These are phyloP conservation scores for Cyclostephanos tholiformis DNA, from an alignment of 108 stramenopile species.

Conservation along the genomic window DNA sequence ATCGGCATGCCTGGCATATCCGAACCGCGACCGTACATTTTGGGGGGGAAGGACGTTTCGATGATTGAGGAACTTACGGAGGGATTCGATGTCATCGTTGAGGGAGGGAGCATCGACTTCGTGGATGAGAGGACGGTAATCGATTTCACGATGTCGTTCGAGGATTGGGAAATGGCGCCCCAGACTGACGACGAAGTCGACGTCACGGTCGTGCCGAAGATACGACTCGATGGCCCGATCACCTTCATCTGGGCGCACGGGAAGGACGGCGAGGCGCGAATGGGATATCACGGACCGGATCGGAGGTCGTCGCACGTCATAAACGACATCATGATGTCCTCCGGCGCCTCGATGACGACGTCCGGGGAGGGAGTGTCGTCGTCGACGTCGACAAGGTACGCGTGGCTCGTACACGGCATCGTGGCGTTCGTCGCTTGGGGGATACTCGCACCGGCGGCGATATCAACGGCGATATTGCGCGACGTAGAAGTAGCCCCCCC, in stretches of 20 bases:
- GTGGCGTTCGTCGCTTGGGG: conserved; percentile 44
- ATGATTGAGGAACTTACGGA: conserved; percentile 14
- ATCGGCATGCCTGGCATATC: conserved; percentile 21
- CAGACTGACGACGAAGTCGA: too few species aligned
- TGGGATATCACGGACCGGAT: conserved; percentile 32
- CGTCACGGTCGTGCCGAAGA: conserved; percentile 13
- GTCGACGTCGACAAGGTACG: conserved; percentile 12
- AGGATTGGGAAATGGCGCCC: conserved; percentile 4
- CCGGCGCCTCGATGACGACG: conserved; percentile 7
- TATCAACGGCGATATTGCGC: conserved; percentile 34
- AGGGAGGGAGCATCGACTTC: conserved; percentile 32
- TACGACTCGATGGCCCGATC: conserved; percentile 17
- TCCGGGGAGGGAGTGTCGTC: neutral
- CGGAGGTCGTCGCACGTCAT: conserved; percentile 3
- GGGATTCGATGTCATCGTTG: conserved; percentile 5
- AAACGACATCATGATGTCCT: neutral
- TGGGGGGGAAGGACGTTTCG: conserved; percentile 27
- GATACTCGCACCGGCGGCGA: conserved; percentile 34
- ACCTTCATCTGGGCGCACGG: conserved; percentile 47
- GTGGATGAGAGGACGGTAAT: conserved; percentile 37
- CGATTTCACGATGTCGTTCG: conserved; percentile 43
- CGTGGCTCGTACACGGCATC: conserved; percentile 42
- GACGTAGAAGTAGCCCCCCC: too few species aligned
- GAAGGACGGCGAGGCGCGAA: conserved; percentile 32
- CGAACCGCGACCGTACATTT: conserved; percentile 22